Base-by-base conservation (phyloP, 2,329 filamentous ascomycete species). In the Stemphylium vesicarium region DNA sequence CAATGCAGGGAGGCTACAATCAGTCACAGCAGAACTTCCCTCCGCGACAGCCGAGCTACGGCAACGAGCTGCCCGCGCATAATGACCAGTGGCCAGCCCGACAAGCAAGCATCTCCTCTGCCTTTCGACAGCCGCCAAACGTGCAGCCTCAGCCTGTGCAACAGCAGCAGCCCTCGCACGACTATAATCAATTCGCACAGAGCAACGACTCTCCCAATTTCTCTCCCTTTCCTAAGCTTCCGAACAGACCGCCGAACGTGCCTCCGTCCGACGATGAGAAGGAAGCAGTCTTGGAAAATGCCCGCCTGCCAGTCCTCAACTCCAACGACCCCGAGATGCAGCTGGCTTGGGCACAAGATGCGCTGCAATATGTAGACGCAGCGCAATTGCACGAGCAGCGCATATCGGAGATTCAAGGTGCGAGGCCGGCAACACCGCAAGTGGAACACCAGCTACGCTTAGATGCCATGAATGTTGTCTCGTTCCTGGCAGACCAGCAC, bases 321-420 rank as follows among this genome's bases (percentile, higher is more conserved):
- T 96, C 92, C 41, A 96, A 96, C 70, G 93, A 99, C 74, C 92
- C 96, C 43, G 89, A 96, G 65, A 96, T 96, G 87, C 95, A 99
- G 79, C 84, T 99, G 69, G 91, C 91, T 57, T 99, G 95, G 95
- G 94, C 95, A 36, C 90, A 96, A 71, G 95, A 98, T 77, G 89
- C 92, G 39, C 83, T 99, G 55, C 86, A 88, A 48, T 97, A 92
- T 81, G 91, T 94, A 29, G 94, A 97, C 70, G 88, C 92, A 53
- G 85, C 91, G 43, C 85, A 88, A 69, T 88, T 96, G 66, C 88
- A 93, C 56, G 86, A 89, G 66, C 80, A 87, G 56, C 86, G 92
- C 53, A 84, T 93, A 49, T 78, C 82, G 16, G 76, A 83, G 60
- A 80, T 79, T 29, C 81, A 84, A 64, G 81, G 81, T 29, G 79